Evolutionary conservation across 148 eudicot species (phyloP).

Genomic region (Hydrangea macrophylla): DNA sequence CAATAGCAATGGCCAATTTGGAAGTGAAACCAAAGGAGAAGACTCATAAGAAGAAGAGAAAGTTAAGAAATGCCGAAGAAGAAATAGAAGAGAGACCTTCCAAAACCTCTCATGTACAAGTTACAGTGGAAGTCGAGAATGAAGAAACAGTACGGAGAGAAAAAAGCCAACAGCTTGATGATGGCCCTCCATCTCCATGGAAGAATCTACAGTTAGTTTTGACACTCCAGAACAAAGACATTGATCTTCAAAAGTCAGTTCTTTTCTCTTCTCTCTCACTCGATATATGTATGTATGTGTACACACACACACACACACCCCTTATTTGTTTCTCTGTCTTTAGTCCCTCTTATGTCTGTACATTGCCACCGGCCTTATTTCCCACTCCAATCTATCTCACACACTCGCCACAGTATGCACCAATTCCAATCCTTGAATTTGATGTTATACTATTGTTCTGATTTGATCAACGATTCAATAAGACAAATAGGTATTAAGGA

Average conservation of each 20-base stretch:
- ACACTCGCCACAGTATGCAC: too few relatives aligned
- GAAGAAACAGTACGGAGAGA: background rate
- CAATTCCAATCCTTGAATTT: too few relatives aligned
- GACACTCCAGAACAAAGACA: constrained; percentile 45
- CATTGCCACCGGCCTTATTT: too few relatives aligned
- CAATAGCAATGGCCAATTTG: background rate
- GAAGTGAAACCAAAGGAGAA: background rate
- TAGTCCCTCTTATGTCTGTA: too few relatives aligned
- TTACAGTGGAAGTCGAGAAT: constrained; percentile 1
- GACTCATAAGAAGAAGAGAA: constrained; percentile 26
- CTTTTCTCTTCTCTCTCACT: background rate
- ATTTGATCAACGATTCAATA: too few relatives aligned
- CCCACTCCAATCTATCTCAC: too few relatives aligned
- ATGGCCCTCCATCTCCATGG: constrained; percentile 59
- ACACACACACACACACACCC: background rate
- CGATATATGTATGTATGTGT: background rate
- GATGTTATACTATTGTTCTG: too few relatives aligned
- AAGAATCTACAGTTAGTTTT: constrained; percentile 60
- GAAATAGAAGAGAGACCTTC: constrained; percentile 7
- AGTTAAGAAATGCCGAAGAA: constrained; percentile 7
- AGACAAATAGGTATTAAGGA: too few relatives aligned
- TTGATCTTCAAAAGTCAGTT: constrained; percentile 38
- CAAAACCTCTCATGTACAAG: constrained; percentile 10
- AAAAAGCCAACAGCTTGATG: constrained; percentile 2
- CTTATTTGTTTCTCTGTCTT: too few relatives aligned